Percentiles rank a stretch among this genome's conserved stretches.
Conservation (phyloP, 1,284 basidiomycete species). For the Melampsora americana region DNA sequence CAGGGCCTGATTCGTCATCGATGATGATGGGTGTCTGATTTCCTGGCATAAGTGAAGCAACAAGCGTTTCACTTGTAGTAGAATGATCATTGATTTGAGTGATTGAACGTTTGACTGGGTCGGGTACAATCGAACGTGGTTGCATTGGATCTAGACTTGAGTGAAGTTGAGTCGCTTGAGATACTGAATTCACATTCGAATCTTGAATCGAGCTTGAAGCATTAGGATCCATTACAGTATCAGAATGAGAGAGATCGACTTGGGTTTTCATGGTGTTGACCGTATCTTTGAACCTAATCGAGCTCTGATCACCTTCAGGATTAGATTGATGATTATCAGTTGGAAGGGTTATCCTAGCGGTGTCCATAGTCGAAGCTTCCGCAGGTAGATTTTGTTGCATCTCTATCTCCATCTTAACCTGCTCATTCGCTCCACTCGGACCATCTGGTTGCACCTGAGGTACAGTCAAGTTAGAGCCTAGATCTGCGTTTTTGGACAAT, state of each 20-base stretch:
- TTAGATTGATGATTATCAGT: too few species aligned
- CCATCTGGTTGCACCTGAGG: too few species aligned
- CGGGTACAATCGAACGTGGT: neutral
- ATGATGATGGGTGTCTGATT: conserved; percentile 4
- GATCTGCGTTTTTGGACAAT: neutral
- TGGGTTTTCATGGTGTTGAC: neutral
- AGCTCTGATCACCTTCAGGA: neutral
- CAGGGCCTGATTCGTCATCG: neutral
- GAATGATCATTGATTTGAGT: neutral
- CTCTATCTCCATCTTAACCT: too few species aligned
- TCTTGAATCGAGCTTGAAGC: neutral
- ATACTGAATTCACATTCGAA: neutral
- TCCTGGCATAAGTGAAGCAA: neutral
- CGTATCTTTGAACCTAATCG: neutral
- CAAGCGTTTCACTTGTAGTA: neutral
- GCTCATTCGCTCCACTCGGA: too few species aligned
- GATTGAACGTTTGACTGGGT: neutral
- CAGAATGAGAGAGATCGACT: neutral
- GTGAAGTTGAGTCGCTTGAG: neutral
- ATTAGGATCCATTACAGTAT: neutral
- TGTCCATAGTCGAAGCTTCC: too few species aligned
- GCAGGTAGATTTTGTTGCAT: too few species aligned
- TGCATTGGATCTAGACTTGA: neutral
- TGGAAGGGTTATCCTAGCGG: too few species aligned
- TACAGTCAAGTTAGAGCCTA: neutral